These are phyloP conservation scores for Cymbidium sinense DNA, from an alignment of 106 monocot genomes.

Conservation along the genomic window DNA sequence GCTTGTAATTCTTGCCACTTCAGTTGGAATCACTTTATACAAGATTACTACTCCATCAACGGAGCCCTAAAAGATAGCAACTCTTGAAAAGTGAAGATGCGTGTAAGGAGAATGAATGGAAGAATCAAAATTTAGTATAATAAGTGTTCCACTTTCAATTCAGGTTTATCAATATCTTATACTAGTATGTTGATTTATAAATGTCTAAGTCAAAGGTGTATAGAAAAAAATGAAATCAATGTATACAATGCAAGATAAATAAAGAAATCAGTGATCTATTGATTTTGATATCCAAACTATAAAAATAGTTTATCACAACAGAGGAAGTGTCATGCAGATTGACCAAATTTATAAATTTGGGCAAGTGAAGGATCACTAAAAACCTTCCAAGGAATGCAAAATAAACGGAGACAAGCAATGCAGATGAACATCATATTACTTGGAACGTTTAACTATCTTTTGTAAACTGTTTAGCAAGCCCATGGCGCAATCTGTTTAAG, in stretches of 20 bases:
- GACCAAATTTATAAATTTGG: no score
- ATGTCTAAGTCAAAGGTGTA: no score
- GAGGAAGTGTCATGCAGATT: no score
- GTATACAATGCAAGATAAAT: no score
- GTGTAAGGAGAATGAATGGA: not conserved
- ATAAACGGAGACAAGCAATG: not conserved
- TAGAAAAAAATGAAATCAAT: no score
- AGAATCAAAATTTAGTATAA: not conserved
- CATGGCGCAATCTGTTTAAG: not conserved
- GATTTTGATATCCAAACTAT: no score
- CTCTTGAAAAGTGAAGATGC: not conserved
- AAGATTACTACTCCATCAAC: not conserved
- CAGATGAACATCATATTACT: not conserved
- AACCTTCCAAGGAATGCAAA: not conserved
- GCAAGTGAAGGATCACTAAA: no score
- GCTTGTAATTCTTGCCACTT: not conserved
- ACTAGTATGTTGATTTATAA: no score
- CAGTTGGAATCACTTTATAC: not conserved
- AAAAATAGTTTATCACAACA: no score
- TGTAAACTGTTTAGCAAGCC: not conserved
- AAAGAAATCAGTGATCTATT: no score
- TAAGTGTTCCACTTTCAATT: not conserved
- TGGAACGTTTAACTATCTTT: not conserved
- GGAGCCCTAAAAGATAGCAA: not conserved
- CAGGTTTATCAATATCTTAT: not conserved